Conservation (phyloP, 2,329 filamentous ascomycete species). For the Monosporascus sp. region DNA sequence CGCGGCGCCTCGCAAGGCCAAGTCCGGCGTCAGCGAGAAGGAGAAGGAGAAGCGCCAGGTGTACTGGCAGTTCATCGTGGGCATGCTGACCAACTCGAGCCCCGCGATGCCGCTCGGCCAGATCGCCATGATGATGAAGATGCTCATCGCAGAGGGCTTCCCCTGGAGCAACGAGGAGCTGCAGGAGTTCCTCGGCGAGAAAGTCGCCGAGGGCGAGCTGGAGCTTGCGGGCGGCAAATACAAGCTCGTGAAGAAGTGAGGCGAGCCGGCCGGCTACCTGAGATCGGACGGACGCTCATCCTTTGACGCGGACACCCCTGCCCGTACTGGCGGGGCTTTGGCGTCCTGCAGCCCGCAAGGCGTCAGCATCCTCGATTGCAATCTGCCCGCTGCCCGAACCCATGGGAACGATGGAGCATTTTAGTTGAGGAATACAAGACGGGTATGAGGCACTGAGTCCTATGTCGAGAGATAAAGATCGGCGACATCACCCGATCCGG, state of each 20-base stretch:
- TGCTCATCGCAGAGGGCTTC: constrained; percentile 83
- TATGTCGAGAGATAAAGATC: too few species aligned
- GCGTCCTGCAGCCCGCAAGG: too few species aligned
- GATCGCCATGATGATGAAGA: constrained; percentile 93
- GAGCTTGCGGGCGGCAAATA: constrained; percentile 69
- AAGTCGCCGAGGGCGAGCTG: constrained; percentile 67
- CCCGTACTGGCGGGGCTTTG: too few species aligned
- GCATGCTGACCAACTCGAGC: constrained; percentile 90
- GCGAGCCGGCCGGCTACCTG: constrained; percentile 3
- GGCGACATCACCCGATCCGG: too few species aligned
- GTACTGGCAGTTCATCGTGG: constrained; percentile 88
- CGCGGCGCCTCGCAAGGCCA: constrained; percentile 43
- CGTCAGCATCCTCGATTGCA: too few species aligned
- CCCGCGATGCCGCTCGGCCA: constrained; percentile 71
- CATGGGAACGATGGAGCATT: too few species aligned
- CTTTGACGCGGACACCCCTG: too few species aligned
- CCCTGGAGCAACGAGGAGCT: constrained; percentile 86
- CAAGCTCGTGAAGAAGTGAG: constrained; percentile 55
- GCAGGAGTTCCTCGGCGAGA: constrained; percentile 69
- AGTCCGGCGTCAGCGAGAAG: constrained; percentile 53
- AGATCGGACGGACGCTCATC: not conserved
- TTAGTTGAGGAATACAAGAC: too few species aligned
- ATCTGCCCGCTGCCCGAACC: too few species aligned
- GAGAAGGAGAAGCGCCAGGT: constrained; percentile 55
- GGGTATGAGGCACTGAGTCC: too few species aligned